Percentiles rank a stretch among this genome's conserved stretches.
phyloP scores from a whole-genome alignment of 1,284 basidiomycete species.

The Cryptococcus hybrid region DNA sequence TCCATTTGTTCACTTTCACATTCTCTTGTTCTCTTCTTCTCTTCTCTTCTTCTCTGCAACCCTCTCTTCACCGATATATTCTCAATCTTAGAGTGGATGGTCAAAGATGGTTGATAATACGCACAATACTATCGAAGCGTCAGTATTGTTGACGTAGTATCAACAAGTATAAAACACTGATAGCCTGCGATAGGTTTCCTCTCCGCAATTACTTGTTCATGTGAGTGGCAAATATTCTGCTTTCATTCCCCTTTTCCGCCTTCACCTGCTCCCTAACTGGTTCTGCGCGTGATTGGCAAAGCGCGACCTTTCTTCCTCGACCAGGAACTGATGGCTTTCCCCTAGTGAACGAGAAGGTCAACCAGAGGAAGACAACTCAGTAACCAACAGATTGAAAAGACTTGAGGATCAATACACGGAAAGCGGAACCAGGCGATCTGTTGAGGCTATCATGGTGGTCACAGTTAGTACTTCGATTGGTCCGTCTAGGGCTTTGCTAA shows the following conservation, averaged over 20 bases:
- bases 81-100: too few species aligned
- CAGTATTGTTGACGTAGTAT: not conserved
- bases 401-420: slow-evolving; percentile 96
- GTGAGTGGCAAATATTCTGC: slow-evolving; percentile 4
- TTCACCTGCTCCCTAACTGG: too few species aligned
- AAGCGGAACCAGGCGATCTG: slow-evolving; percentile 88
- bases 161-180: not conserved
- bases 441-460: slow-evolving; percentile 95
- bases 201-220: slow-evolving; percentile 7
- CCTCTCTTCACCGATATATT: too few species aligned
- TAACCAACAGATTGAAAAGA: slow-evolving; percentile 80
- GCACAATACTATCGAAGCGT: slow-evolving; percentile 1
- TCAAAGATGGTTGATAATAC: too few species aligned
- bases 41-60: too few species aligned
- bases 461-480: slow-evolving; percentile 55
- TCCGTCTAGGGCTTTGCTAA: not conserved
- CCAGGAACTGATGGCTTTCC: not conserved
- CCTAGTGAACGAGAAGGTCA: slow-evolving; percentile 64
- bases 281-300: too few species aligned
- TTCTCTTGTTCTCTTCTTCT: too few species aligned
- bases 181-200: slow-evolving; percentile 3
- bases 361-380: slow-evolving; percentile 94
- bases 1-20: too few species aligned
- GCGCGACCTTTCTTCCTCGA: too few species aligned
- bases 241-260: not conserved